phyloP scores from a whole-genome alignment of 1,284 basidiomycete genomes.

The Sporisorium scitamineum region DNA sequence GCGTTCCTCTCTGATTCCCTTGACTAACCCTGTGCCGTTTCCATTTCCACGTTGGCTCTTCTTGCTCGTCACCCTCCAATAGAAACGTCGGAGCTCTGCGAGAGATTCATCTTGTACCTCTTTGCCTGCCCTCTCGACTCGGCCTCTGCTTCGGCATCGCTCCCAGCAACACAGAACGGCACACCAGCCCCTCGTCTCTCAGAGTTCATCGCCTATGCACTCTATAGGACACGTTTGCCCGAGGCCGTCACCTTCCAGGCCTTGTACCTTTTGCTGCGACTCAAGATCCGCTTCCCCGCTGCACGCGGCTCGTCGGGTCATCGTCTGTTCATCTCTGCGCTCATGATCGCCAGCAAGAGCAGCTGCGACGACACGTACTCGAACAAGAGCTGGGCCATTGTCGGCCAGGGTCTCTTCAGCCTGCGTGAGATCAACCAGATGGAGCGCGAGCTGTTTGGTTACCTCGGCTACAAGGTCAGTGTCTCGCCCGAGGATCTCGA shows the following conservation, averaged over 20 bases:
- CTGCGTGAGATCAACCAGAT: constrained; percentile 69
- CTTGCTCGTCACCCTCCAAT: neutral
- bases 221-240: constrained; percentile 67
- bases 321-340: constrained; percentile 68
- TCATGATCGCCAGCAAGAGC: constrained; percentile 69
- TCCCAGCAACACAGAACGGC: constrained; percentile 27
- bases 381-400: constrained; percentile 69
- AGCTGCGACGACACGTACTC: constrained; percentile 69
- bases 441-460: constrained; percentile 69
- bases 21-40: constrained; percentile 3
- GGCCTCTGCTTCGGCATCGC: constrained; percentile 53
- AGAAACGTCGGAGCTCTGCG: constrained; percentile 62
- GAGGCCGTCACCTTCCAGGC: constrained; percentile 66
- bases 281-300: constrained; percentile 68
- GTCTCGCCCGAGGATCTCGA: constrained; percentile 61
- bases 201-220: constrained; percentile 69
- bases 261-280: constrained; percentile 63
- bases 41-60: too few relatives aligned
- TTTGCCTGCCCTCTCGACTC: constrained; percentile 65
- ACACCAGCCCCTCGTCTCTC: constrained; percentile 61
- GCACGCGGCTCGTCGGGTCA: constrained; percentile 69
- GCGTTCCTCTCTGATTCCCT: neutral
- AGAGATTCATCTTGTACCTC: constrained; percentile 62
- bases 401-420: constrained; percentile 67
- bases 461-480: constrained; percentile 66